These are phyloP conservation scores for Agaricus sinodeliciosus DNA, from an alignment of 768 basidiomycete species.

Conservation along the genomic window DNA sequence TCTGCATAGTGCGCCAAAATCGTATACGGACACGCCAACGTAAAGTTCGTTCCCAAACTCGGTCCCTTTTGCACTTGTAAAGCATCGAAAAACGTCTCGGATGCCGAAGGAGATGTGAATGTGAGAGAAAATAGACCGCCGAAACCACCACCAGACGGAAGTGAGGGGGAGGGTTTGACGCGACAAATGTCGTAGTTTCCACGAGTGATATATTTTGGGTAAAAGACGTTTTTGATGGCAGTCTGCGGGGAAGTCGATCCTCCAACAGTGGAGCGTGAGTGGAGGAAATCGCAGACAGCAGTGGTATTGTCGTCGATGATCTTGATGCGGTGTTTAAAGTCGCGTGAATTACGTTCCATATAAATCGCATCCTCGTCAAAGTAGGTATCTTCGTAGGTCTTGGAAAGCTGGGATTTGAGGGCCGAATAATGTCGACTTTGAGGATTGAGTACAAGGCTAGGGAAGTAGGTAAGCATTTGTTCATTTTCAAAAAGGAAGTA, in stretches of 20 bases:
- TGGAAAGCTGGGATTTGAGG: conserved; percentile 54
- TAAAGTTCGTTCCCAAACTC: conserved; percentile 91
- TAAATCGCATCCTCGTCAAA: conserved; percentile 90
- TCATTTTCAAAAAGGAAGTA: not conserved
- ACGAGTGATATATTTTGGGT: conserved; percentile 77
- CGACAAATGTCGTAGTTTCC: conserved; percentile 69
- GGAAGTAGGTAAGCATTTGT: not conserved
- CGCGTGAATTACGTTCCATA: conserved; percentile 97
- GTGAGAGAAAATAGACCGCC: conserved; percentile 87
- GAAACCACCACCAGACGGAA: conserved; percentile 46
- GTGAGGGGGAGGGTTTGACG: conserved; percentile 32
- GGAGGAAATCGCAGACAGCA: conserved; percentile 74
- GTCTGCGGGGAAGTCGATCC: conserved; percentile 23
- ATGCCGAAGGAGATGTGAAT: conserved; percentile 64
- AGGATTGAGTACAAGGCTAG: conserved; percentile 85
- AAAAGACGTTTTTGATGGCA: conserved; percentile 79
- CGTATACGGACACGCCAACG: conserved; percentile 89
- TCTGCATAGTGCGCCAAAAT: conserved; percentile 88
- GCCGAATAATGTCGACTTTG: conserved; percentile 56
- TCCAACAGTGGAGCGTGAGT: conserved; percentile 43
- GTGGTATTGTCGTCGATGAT: conserved; percentile 80
- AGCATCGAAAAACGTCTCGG: conserved; percentile 78
- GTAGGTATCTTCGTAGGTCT: conserved; percentile 77
- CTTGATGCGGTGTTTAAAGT: conserved; percentile 72
- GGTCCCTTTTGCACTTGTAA: conserved; percentile 87